Base-by-base conservation (phyloP, 148 eudicot genomes). In the Silene conica region DNA sequence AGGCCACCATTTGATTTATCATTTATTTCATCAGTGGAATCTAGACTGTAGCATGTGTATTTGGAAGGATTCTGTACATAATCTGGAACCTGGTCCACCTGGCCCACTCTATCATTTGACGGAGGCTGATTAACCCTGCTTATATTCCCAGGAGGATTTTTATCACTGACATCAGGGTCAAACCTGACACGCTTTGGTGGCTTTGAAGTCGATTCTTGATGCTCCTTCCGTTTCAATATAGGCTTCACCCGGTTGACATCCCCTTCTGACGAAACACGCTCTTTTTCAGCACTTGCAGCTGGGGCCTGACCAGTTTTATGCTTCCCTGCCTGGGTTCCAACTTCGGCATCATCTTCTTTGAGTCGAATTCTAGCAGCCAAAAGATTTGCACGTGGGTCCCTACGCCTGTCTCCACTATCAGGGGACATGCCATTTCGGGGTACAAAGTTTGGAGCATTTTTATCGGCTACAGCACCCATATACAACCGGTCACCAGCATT, bases 151-250 rank as follows among this genome's bases (percentile, higher is more conserved):
- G 25, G 43, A 55, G 65, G 50, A 67, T 56, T 4, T 6, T 45
- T 15, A 62, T 73, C 56, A 74, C 68, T 79, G 63, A 78, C 54
- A 68, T 25, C 75, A 46, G 87, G 86, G 72, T 87, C 87, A 67
- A 87, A 87, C 57, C 84, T 82, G 69, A 87, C 89, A 67, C 83
- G 86, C 71, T 85, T 85, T 20, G 81, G 63, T 11, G 78, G 75
- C 72, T 80, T 84, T 59, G 80, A 79, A 73, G 64, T 21, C 6
- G 80, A 50, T 73, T 74, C 73, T 73, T 76, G 73, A 48, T 52
- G 73, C 46, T 78, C 79, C 72, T 82, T 87, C 81, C 85, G 80
- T 74, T 87, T 87, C 64, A 87, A 70, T 67, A 84, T 83, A 46
- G 89, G 79, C 74, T 82, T 82, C 52, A 71, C 65, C 59, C 73